phyloP scores from a whole-genome alignment of 2,329 filamentous ascomycete genomes.

The Taxawa tesnikishii region DNA sequence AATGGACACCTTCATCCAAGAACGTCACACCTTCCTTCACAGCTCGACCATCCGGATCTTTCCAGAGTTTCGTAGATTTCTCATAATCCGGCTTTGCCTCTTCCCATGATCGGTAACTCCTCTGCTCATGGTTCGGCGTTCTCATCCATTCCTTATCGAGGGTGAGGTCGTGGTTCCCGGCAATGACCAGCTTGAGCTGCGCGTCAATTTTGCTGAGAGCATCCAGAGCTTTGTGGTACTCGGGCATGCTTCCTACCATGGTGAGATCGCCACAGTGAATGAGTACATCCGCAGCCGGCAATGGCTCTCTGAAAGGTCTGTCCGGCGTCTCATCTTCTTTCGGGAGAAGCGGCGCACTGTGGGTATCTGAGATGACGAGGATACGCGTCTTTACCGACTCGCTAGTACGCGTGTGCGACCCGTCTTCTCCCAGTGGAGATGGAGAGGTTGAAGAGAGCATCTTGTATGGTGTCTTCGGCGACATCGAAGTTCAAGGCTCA shows the following conservation, averaged over 20 bases:
- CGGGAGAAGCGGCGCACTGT: constrained; percentile 13
- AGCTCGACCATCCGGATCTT: constrained; percentile 18
- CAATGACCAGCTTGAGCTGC: constrained; percentile 48
- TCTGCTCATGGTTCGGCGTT: neutral
- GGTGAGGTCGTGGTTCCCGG: constrained; percentile 50
- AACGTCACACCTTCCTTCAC: constrained; percentile 7
- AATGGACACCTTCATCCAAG: constrained; percentile 41
- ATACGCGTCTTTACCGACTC: constrained; percentile 27
- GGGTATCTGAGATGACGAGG: constrained; percentile 34
- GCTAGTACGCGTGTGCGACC: too few species aligned
- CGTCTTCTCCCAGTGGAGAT: too few species aligned
- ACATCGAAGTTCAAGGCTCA: too few species aligned
- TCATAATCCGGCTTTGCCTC: constrained; percentile 11
- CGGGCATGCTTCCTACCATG: constrained; percentile 31
- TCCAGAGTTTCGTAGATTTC: constrained; percentile 34
- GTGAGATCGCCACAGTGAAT: constrained; percentile 50
- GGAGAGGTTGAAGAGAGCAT: too few species aligned
- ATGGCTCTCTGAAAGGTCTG: constrained; percentile 21
- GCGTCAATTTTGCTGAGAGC: constrained; percentile 38
- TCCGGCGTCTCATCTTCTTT: neutral
- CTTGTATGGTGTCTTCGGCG: too few species aligned
- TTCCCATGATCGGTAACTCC: neutral
- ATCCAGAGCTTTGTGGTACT: constrained; percentile 35
- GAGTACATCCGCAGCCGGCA: constrained; percentile 40
- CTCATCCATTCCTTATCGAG: constrained; percentile 34